These are phyloP conservation scores for Beta lomatogona DNA, from an alignment of 179 eudicot species.

Conservation along the genomic window DNA sequence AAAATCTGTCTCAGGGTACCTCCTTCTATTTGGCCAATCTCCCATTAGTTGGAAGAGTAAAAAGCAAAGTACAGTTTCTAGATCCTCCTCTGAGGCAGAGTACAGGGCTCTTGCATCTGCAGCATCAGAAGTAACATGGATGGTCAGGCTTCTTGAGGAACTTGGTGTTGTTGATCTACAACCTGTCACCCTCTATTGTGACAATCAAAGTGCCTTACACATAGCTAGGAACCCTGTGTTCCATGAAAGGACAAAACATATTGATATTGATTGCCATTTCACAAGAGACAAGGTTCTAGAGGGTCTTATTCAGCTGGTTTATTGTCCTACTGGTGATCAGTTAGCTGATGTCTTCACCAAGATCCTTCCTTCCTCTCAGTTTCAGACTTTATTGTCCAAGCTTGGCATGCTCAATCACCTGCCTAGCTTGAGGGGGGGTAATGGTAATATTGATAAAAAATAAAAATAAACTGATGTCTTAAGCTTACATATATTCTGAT, in stretches of 20 bases:
- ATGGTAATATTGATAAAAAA: too few relatives aligned
- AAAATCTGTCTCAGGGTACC: neutral
- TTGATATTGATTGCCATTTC: neutral
- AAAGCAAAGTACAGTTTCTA: too few relatives aligned
- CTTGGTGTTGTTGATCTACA: neutral
- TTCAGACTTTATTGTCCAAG: too few relatives aligned
- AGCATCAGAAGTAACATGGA: slow-evolving; percentile 2
- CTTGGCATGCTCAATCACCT: too few relatives aligned
- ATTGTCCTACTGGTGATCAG: neutral
- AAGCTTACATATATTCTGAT: too few relatives aligned
- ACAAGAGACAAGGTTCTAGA: neutral
- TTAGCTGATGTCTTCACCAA: too few relatives aligned
- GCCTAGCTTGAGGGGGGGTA: too few relatives aligned
- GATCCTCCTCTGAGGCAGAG: slow-evolving; percentile 7
- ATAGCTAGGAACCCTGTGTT: neutral
- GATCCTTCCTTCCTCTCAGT: too few relatives aligned
- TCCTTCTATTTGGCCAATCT: neutral
- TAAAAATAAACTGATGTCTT: too few relatives aligned
- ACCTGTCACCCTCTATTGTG: neutral
- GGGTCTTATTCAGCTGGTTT: neutral
- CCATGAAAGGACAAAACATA: neutral
- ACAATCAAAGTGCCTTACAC: neutral
- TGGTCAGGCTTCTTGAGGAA: neutral
- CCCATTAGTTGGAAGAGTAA: neutral
- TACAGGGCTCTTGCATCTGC: neutral